Base-by-base conservation (phyloP, 1,284 basidiomycete species). In the Farysia itapuensis region DNA sequence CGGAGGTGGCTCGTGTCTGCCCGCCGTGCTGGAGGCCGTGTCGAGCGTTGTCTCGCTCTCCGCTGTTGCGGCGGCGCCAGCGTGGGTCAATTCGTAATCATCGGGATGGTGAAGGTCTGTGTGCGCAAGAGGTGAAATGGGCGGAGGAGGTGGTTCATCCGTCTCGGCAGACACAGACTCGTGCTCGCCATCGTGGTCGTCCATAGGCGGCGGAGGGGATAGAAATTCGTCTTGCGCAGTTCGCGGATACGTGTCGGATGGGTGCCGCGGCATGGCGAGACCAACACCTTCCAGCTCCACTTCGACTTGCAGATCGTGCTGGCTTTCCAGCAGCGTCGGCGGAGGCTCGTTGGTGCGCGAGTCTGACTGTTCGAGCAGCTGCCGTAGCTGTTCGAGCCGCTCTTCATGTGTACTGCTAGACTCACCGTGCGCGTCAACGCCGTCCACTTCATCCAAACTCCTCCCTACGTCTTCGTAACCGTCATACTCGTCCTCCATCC, bases 231-330 rank as follows among this genome's bases (percentile, higher is more conserved):
- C 18, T 1, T 18, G 34, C 5, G 19, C 21, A 15, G 39, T 35
- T 5, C 35, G 34, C 4, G 52, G 52, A 9, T 28, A 57, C 6
- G 40, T 32, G 18, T 63, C 59, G n/a, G 42, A 44, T 8, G 59
- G 52, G 33, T 56, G 58, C 0, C 58, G 47, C 12, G 66, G 68
- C 48, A 69, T 45, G 4, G 66, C 68, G n/a, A 64, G 24, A 2
- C 68, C 68, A 2, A 69, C 68, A 13, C 66, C 68, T n/a, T 63
- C 66, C n/a, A 71, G 64, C 30, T 69, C 54, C 12, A 71, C 67
- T 39, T 71, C 68, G 6, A 71, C 64, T 28, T 71, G 68, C 5
- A 68, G 35, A 24, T 71, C 68, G 25, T 71, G 40, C 5, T 43
- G 50, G 30, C 64, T 65, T 32, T 71, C 67, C 24, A 63, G 45